phyloP scores from a whole-genome alignment of 169 alveolate genomes.

The Plasmodium vivax region DNA sequence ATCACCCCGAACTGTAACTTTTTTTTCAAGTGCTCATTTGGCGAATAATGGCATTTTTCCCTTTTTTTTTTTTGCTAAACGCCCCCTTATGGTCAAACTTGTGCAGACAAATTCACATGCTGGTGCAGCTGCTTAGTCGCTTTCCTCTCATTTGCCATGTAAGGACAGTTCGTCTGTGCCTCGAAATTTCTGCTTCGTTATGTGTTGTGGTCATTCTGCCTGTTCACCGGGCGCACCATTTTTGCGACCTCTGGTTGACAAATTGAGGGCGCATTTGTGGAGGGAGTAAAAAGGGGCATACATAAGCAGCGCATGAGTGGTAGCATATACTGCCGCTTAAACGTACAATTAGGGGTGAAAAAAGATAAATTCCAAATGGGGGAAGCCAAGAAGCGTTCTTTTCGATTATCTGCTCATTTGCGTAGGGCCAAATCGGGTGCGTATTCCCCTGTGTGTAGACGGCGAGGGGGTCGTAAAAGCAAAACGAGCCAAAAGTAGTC shows the following conservation, averaged over 20 bases:
- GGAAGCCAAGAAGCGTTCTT: not conserved
- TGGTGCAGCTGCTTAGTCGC: not conserved
- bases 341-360: not conserved
- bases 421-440: not conserved
- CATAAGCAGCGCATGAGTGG: not conserved
- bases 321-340: not conserved
- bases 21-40: not conserved
- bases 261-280: not conserved
- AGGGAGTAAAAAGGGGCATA: not conserved
- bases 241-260: not conserved
- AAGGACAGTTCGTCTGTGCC: not conserved
- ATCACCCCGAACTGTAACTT: not conserved
- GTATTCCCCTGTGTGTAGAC: not conserved
- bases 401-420: not conserved
- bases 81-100: not conserved
- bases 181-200: not conserved
- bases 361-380: not conserved
- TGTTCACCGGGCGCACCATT: not conserved
- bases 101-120: conserved; percentile 1
- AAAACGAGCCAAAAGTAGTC: not conserved
- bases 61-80: not conserved
- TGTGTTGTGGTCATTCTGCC: not conserved
- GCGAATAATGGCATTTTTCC: not conserved
- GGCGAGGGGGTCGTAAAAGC: not conserved
- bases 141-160: not conserved